phyloP scores from a whole-genome alignment of 139 green algal genomes.

The Coelastrella sp. region DNA sequence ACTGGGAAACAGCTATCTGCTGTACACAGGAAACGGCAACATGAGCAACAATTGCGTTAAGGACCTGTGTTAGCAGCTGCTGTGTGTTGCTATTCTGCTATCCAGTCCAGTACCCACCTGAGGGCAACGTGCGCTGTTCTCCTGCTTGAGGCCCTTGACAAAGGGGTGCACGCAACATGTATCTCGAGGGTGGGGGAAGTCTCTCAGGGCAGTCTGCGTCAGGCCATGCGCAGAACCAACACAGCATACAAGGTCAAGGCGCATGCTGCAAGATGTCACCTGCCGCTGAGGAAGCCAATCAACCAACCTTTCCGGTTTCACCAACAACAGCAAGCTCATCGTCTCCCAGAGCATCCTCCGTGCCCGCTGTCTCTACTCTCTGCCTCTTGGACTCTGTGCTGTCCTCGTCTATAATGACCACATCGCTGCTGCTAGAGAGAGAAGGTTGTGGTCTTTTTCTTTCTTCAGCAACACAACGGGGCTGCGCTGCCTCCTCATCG shows the following conservation, averaged over 20 bases:
- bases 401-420: not conserved
- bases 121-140: conserved; percentile 16
- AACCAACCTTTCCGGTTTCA: conserved; percentile 6
- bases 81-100: too few relatives aligned
- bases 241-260: too few relatives aligned
- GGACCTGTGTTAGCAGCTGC: too few relatives aligned
- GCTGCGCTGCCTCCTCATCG: not conserved
- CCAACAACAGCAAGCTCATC: not conserved
- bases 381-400: not conserved
- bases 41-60: not conserved
- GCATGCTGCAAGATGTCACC: too few relatives aligned
- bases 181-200: conserved; percentile 22
- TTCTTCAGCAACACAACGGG: not conserved
- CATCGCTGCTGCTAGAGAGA: not conserved
- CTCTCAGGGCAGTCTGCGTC: conserved; percentile 28
- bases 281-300: too few relatives aligned
- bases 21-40: not conserved
- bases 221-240: not conserved
- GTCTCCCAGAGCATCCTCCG: not conserved
- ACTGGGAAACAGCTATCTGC: not conserved
- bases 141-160: not conserved
- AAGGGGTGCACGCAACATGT: conserved; percentile 1
- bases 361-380: not conserved
- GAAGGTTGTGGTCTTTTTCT: not conserved
- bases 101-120: not conserved